A percentile compares a stretch with the other conserved stretches of the same genome.
Conservation (phyloP, 2,329 filamentous ascomycete genomes). For the Calycina herbarum region DNA sequence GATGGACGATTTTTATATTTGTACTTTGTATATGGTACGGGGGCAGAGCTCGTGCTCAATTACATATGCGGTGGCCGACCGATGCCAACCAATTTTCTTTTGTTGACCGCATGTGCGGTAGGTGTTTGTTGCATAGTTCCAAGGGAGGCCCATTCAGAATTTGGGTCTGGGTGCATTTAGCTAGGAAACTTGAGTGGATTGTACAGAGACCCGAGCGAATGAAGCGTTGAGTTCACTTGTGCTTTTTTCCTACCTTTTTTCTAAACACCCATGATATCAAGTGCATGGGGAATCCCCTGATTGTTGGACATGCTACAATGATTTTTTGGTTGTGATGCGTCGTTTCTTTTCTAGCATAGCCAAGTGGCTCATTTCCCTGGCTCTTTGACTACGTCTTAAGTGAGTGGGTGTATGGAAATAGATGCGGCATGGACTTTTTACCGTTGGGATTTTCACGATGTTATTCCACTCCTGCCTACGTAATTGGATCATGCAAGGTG, state of each 20-base stretch:
- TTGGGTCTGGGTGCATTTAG: background rate
- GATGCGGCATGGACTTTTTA: too few species aligned
- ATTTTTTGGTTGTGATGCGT: too few species aligned
- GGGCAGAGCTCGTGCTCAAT: background rate
- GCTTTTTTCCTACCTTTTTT: background rate
- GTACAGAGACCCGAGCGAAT: conserved; percentile 4
- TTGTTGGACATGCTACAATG: too few species aligned
- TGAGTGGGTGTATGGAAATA: too few species aligned
- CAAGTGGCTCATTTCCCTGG: too few species aligned
- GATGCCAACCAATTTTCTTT: background rate
- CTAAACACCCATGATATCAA: too few species aligned
- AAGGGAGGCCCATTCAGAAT: background rate
- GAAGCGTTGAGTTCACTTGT: background rate
- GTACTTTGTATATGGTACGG: conserved; percentile 5
- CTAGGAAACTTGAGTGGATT: background rate
- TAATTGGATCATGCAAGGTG: too few species aligned
- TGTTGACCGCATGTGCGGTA: background rate
- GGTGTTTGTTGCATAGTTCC: conserved; percentile 2
- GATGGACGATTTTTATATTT: conserved; percentile 4
- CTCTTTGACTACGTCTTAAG: too few species aligned
- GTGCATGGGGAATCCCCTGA: too few species aligned
- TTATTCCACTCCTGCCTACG: too few species aligned
- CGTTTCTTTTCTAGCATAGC: too few species aligned
- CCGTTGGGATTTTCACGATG: too few species aligned
- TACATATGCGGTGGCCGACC: background rate